Base-by-base conservation (phyloP, 2,329 filamentous ascomycete species). In the Penicillium sp. region DNA sequence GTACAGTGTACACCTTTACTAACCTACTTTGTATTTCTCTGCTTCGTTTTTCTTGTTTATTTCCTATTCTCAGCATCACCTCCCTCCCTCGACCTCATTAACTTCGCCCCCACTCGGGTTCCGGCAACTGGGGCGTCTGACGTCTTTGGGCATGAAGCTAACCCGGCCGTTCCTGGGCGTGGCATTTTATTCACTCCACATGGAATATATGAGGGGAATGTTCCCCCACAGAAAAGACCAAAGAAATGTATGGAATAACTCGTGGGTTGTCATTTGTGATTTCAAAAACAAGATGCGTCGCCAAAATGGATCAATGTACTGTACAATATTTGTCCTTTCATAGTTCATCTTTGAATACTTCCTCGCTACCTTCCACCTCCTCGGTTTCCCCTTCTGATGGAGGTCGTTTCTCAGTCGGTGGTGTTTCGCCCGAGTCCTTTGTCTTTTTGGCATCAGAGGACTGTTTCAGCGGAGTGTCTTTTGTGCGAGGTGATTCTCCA, bases 331-430 rank as follows among this genome's bases (percentile, higher is more conserved):
- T 29, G 24, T 28, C 14, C 19, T 18, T n/a, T 63, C 62, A 75
- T 55, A 74, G 55, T 55, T 76, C 74, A 54, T 74, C 69, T 54
- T 73, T 76, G 49, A 73, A 76, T 11, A 66, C 69, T 59, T 77
- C 69, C 49, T 77, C 65, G 49, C 72, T 75, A 10, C 74, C 72
- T 39, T 62, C 62, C 8, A 29, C 10, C 18, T 37, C 34, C 40
- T 42, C 21, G 50, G 19, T 33, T 26, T 45, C 29, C n/a, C 42
- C 14, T 9, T 29, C 23, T 48, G 37, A 24, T 24, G 29, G 9
- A 13, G 31, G 16, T 48, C 48, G 46, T 34, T 59, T 60, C 6
- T 49, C 24, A 14, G 55, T 33, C 9, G 49, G 45, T 21, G 53
- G 45, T 23, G 54, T 47, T 37, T 55, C 34, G 7, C 7, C 16